Base-by-base conservation (phyloP, 805 yeast species). In the Lachancea kluyveri region DNA sequence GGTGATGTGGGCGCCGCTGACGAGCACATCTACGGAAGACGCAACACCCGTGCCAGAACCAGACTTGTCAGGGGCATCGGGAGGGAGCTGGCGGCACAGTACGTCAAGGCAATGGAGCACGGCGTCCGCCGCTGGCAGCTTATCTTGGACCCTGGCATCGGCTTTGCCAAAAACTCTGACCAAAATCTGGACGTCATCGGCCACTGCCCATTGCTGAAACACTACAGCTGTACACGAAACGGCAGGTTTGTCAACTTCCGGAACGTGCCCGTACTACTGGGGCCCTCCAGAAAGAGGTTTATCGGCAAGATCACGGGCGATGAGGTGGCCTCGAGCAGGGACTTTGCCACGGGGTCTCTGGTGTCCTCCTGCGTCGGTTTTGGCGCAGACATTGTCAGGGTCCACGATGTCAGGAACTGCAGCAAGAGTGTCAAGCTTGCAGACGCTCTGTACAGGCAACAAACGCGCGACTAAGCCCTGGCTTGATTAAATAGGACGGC, bases 141-240 rank as follows among this genome's bases (percentile, higher is more conserved):
- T 3, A 75, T 92, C 11, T 49, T 87, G 4, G 99, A 92, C 53
- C 98, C 99, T 1, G 98, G 98, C 2, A 60, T 92, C 24, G 98
- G 99, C 2, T 92, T 92, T 59, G 96, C 97, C n/a, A 92, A 92
- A 54, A 70, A 68, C 32, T 46, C 69, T n/a, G 43, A 52, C 6
- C 95, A 88, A 49, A 90, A 88, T 54, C 43, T 88, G 19, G 67
- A 68, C 14, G 46, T 86, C 1, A 67, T 92, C 17, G 69, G 74
- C 39, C 65, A 73, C 12, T 42, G 67, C 38, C 71, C 58, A 29
- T 45, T 39, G 18, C 55, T 64, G 47, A 78, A 78, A 50, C 57
- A 62, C 18, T 79, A 76, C 45, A 60, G 75, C 1, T 36, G 39
- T 17, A 20, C 34, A 1, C 45, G 40, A 12, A 42, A 50, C 11